Evolutionary conservation across 768 basidiomycete species (phyloP).

Genomic region (Mycena filopes): DNA sequence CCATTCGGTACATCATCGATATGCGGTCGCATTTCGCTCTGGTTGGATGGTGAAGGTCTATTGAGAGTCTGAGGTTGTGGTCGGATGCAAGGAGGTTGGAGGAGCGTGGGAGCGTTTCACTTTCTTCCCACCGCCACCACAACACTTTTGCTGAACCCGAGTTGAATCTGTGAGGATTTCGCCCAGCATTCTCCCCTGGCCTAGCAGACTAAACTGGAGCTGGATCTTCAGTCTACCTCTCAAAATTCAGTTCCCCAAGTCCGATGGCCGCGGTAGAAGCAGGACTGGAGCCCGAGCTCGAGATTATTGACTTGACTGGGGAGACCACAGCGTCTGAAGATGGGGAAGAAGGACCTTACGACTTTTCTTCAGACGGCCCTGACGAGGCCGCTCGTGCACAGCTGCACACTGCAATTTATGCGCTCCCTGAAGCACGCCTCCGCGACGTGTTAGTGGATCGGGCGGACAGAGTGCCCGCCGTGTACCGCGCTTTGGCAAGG

Average conservation of each 20-base stretch:
- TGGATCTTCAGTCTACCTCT: conserved; percentile 9
- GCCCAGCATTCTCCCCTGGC: no score
- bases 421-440: conserved; percentile 55
- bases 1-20: no score
- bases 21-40: no score
- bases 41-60: no score
- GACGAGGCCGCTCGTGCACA: conserved; percentile 53
- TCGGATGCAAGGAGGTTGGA: no score
- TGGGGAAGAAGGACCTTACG: conserved; percentile 34
- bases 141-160: no score
- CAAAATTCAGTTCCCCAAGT: conserved; percentile 25
- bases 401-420: conserved; percentile 54
- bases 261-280: conserved; percentile 15
- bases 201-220: no score
- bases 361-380: conserved; percentile 38
- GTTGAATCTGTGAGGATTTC: no score
- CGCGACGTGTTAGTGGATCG: conserved; percentile 52
- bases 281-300: conserved; percentile 23
- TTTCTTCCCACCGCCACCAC: no score
- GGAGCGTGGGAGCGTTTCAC: no score
- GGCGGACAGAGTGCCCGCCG: conserved; percentile 50
- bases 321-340: conserved; percentile 49
- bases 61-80: no score
- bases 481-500: conserved; percentile 54
- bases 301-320: conserved; percentile 57